Conservation (phyloP, 2,329 filamentous ascomycete species). For the Epicoccum nigrum region DNA sequence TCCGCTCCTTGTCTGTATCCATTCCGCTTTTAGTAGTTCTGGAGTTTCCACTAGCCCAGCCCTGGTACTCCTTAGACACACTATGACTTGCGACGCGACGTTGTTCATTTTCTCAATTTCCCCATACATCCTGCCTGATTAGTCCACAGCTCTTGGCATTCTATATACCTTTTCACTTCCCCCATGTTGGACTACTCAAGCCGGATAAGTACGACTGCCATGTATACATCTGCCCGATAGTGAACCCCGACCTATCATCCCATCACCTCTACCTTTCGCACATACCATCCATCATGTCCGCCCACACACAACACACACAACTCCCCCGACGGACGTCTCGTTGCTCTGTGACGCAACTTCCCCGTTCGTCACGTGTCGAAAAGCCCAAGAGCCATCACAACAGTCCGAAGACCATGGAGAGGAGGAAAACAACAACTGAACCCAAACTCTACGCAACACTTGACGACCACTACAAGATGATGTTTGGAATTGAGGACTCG, state of each 20-base stretch:
- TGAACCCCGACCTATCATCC: conserved; percentile 17
- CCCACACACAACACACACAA: conserved; percentile 36
- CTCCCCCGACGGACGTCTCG: conserved; percentile 41
- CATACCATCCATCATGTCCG: conserved; percentile 31
- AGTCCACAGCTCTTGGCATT: conserved; percentile 46
- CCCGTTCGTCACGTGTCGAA: conserved; percentile 46
- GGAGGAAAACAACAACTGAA: conserved; percentile 47
- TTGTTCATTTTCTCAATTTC: conserved; percentile 36
- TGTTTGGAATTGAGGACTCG: conserved; percentile 44
- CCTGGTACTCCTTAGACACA: conserved; percentile 34
- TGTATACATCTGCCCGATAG: conserved; percentile 23
- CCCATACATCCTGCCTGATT: conserved; percentile 43
- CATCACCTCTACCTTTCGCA: neutral
- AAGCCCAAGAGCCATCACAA: conserved; percentile 50
- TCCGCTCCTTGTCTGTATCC: conserved; percentile 44
- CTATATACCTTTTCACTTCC: conserved; percentile 46
- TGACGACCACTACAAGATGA: conserved; percentile 51
- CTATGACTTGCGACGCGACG: conserved; percentile 42
- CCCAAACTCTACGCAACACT: conserved; percentile 48
- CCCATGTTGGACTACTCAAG: conserved; percentile 25
- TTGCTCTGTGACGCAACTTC: conserved; percentile 36
- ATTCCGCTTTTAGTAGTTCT: conserved; percentile 39
- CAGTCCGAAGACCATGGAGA: conserved; percentile 45
- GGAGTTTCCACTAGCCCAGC: conserved; percentile 39
- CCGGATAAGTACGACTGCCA: conserved; percentile 27